These are phyloP conservation scores for Acorus gramineus DNA, from an alignment of 106 monocot genomes.

Conservation along the genomic window DNA sequence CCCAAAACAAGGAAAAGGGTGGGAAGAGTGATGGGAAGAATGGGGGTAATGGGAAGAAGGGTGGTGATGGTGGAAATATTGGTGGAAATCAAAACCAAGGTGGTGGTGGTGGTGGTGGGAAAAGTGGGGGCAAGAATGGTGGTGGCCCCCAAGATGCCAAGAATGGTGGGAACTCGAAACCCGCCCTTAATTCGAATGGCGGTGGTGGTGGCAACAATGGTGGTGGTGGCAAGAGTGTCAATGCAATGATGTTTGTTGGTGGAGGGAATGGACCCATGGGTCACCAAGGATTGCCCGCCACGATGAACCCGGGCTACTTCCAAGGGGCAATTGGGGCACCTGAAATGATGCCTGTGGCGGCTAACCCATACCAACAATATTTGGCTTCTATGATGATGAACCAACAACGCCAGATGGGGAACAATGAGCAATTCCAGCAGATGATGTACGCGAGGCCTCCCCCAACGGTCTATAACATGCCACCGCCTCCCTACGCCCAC, in stretches of 20 bases:
- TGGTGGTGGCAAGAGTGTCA: background rate
- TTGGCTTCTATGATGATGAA: conserved; percentile 16
- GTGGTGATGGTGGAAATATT: no score
- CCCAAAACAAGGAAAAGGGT: background rate
- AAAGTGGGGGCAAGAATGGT: background rate
- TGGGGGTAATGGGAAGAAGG: background rate
- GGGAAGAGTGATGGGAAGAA: background rate
- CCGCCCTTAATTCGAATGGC: conserved; percentile 5
- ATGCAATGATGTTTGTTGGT: no score
- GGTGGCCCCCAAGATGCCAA: conserved; percentile 4
- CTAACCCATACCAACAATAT: conserved; percentile 29
- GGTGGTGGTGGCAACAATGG: conserved; percentile 8
- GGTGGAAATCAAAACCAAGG: background rate
- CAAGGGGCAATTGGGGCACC: conserved; percentile 13
- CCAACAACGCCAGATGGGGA: conserved; percentile 38
- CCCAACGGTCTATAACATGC: conserved; percentile 15
- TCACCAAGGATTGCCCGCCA: conserved; percentile 7
- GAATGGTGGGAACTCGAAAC: conserved; percentile 13
- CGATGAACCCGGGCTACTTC: conserved; percentile 23
- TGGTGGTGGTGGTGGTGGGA: background rate
- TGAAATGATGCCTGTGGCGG: conserved; percentile 9
- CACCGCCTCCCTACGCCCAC: conserved; percentile 26
- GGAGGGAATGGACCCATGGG: background rate
- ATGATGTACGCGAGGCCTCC: conserved; percentile 23
- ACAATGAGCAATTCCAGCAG: conserved; percentile 33